These are phyloP conservation scores for Physcia stellaris DNA, from an alignment of 495 filamentous ascomycete species.

Conservation along the genomic window DNA sequence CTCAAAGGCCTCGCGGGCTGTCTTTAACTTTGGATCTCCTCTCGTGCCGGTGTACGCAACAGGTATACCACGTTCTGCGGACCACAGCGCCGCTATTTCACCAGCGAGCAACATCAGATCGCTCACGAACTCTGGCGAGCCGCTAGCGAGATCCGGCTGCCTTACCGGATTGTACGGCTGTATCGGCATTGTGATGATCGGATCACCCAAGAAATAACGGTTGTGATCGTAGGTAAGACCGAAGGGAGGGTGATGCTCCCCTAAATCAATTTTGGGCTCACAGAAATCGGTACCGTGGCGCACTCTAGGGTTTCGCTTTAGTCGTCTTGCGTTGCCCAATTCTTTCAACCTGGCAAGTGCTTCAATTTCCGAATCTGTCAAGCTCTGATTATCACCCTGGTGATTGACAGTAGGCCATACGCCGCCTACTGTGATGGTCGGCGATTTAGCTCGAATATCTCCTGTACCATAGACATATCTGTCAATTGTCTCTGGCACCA, in stretches of 20 bases:
- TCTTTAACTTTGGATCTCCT: conserved; percentile 39
- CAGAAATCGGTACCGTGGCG: neutral
- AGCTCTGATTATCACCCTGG: neutral
- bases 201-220: conserved; percentile 32
- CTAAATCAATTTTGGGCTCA: neutral
- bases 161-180: conserved; percentile 5
- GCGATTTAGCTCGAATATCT: neutral
- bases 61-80: conserved; percentile 59
- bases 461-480: conserved; percentile 2
- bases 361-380: conserved; percentile 2
- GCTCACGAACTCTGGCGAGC: conserved; percentile 30
- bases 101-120: conserved; percentile 70
- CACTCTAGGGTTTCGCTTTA: conserved; percentile 1
- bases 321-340: conserved; percentile 4
- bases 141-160: neutral
- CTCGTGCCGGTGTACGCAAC: conserved; percentile 60
- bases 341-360: conserved; percentile 5
- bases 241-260: neutral
- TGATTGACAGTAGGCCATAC: neutral
- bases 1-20: conserved; percentile 9
- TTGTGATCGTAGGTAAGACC: neutral
- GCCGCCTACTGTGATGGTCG: conserved; percentile 8
- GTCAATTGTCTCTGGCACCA: conserved; percentile 49
- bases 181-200: conserved; percentile 28
- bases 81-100: conserved; percentile 60